Evolutionary conservation across 2,329 filamentous ascomycete species (phyloP).

Genomic region (Sporothrix euskadiensis): DNA sequence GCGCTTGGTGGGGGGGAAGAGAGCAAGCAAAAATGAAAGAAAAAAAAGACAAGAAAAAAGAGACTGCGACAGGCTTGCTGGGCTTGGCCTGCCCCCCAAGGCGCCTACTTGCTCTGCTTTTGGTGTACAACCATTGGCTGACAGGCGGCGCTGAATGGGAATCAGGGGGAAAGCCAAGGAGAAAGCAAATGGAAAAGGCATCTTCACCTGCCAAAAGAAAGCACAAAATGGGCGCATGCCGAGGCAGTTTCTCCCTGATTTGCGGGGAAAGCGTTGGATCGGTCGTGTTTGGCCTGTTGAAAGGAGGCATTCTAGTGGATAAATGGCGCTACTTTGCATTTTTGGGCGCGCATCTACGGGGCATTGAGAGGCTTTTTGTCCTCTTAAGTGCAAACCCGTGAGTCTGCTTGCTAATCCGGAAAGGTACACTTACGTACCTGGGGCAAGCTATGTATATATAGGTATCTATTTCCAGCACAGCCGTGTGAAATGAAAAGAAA

Average conservation of each 20-base stretch:
- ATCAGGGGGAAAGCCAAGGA: background rate
- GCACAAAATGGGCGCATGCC: background rate
- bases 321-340: background rate
- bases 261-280: conserved; percentile 11
- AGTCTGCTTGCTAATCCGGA: background rate
- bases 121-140: conserved; percentile 18
- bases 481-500: background rate
- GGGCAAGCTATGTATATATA: background rate
- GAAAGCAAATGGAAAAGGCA: background rate
- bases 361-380: too few relatives aligned
- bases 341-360: background rate
- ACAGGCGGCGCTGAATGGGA: background rate
- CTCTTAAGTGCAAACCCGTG: background rate
- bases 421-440: background rate
- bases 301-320: background rate
- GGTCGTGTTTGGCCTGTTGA: background rate
- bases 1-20: too few relatives aligned
- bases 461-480: background rate
- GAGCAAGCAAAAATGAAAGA: too few relatives aligned
- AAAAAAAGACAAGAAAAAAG: background rate
- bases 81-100: background rate
- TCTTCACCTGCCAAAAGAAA: conserved; percentile 17
- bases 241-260: conserved; percentile 4
- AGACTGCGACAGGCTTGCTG: background rate
- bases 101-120: background rate